These are phyloP conservation scores for Phyllosticta citribraziliensis DNA, from an alignment of 2,329 filamentous ascomycete species.

Conservation along the genomic window DNA sequence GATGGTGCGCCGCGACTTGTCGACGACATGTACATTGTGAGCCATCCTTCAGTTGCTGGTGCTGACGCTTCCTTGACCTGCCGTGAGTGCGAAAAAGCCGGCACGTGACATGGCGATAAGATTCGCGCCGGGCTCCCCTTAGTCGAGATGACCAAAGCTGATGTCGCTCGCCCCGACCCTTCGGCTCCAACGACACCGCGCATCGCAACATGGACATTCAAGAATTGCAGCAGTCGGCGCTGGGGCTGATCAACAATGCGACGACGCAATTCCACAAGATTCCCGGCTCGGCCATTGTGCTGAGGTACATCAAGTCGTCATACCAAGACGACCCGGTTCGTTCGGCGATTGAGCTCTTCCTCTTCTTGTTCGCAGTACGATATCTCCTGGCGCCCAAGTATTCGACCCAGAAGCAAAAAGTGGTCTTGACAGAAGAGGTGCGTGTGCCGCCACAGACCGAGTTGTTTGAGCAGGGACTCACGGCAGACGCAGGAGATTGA, in stretches of 20 bases:
- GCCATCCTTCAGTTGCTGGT: background rate
- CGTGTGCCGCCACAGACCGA: background rate
- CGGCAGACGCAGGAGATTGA: slow-evolving; percentile 65
- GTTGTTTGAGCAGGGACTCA: background rate
- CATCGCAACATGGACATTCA: slow-evolving; percentile 43
- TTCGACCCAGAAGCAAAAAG: slow-evolving; percentile 80
- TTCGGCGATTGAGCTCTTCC: slow-evolving; percentile 82
- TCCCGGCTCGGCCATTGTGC: slow-evolving; percentile 85
- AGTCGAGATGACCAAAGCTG: background rate
- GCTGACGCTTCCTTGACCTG: background rate
- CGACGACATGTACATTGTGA: background rate
- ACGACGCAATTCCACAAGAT: slow-evolving; percentile 72
- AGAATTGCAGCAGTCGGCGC: slow-evolving; percentile 44
- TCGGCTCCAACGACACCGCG: background rate
- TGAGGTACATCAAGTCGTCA: slow-evolving; percentile 91
- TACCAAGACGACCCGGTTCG: slow-evolving; percentile 96
- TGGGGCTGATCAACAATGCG: slow-evolving; percentile 45
- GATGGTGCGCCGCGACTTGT: background rate
- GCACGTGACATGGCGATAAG: slow-evolving; percentile 6
- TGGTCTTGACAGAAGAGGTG: slow-evolving; percentile 71
- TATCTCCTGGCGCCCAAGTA: slow-evolving; percentile 90
- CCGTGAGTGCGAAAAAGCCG: background rate
- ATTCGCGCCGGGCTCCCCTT: background rate
- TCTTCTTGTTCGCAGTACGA: slow-evolving; percentile 90
- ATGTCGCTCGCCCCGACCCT: background rate